phyloP scores from a whole-genome alignment of 768 basidiomycete genomes.

The Fomitopsis serialis region DNA sequence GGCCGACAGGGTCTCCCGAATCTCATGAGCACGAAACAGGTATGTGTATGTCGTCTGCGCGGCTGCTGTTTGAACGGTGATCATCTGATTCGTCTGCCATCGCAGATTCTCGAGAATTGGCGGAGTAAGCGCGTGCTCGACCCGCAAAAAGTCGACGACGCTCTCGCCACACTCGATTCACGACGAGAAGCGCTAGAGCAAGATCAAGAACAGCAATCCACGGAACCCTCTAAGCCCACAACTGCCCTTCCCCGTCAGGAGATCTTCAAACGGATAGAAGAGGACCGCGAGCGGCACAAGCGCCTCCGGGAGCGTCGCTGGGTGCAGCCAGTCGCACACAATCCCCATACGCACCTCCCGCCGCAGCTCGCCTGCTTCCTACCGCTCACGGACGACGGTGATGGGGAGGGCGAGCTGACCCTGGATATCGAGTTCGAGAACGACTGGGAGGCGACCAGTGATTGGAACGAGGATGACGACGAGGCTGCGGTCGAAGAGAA shows the following conservation, averaged over 20 bases:
- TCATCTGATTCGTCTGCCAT: background rate
- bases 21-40: slow-evolving; percentile 83
- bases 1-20: slow-evolving; percentile 87
- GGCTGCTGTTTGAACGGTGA: background rate
- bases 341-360: slow-evolving; percentile 33
- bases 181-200: slow-evolving; percentile 28
- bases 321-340: slow-evolving; percentile 74
- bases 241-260: slow-evolving; percentile 42
- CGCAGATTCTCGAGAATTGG: slow-evolving; percentile 89
- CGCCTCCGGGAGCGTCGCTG: slow-evolving; percentile 85
- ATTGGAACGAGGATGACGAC: slow-evolving; percentile 88
- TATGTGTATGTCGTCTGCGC: slow-evolving; percentile 25
- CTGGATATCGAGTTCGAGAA: slow-evolving; percentile 86
- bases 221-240: slow-evolving; percentile 18
- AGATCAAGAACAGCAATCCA: slow-evolving; percentile 5
- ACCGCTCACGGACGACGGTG: slow-evolving; percentile 46
- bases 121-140: slow-evolving; percentile 80
- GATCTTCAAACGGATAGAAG: slow-evolving; percentile 82
- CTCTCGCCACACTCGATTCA: slow-evolving; percentile 47
- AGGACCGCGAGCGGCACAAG: slow-evolving; percentile 90
- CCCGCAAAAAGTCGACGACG: slow-evolving; percentile 70
- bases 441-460: slow-evolving; percentile 85
- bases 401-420: slow-evolving; percentile 54
- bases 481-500: slow-evolving; percentile 72
- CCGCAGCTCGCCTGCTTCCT: slow-evolving; percentile 54